A percentile compares a stretch with the other conserved stretches of the same genome.
Evolutionary conservation across 2,329 filamentous ascomycete genomes (phyloP).

Genomic region (Aspergillus terreus): DNA sequence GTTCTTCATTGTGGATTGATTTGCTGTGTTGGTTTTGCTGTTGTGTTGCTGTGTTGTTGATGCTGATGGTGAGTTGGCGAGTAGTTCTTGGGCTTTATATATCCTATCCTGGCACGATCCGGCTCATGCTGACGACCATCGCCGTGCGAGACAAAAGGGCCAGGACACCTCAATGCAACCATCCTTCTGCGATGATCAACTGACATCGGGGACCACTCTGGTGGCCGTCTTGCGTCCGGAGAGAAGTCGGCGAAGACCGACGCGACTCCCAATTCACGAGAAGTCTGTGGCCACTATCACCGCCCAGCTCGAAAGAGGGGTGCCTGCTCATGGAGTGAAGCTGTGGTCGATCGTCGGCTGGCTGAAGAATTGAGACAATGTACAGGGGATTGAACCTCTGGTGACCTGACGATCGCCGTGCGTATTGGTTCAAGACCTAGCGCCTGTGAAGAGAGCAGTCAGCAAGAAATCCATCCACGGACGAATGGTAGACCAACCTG

Average conservation of each 20-base stretch:
- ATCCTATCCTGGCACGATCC: neutral
- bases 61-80: neutral
- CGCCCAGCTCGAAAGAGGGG: neutral
- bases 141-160: neutral
- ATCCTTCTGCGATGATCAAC: neutral
- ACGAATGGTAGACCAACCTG: too few species aligned
- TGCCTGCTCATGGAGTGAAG: too few species aligned
- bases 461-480: too few species aligned
- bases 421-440: too few species aligned
- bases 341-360: too few species aligned
- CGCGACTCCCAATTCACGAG: too few species aligned
- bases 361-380: too few species aligned
- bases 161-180: neutral
- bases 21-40: neutral
- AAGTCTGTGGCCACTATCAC: neutral
- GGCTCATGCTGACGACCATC: neutral
- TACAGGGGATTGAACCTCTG: too few species aligned
- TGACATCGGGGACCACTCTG: neutral
- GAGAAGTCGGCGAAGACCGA: too few species aligned
- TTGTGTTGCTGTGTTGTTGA: neutral
- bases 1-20: neutral
- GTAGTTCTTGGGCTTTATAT: neutral
- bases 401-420: too few species aligned
- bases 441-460: too few species aligned
- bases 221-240: too few species aligned